Base-by-base conservation (phyloP, 345 rosid genomes). In the Aquilaria yunnanensis region DNA sequence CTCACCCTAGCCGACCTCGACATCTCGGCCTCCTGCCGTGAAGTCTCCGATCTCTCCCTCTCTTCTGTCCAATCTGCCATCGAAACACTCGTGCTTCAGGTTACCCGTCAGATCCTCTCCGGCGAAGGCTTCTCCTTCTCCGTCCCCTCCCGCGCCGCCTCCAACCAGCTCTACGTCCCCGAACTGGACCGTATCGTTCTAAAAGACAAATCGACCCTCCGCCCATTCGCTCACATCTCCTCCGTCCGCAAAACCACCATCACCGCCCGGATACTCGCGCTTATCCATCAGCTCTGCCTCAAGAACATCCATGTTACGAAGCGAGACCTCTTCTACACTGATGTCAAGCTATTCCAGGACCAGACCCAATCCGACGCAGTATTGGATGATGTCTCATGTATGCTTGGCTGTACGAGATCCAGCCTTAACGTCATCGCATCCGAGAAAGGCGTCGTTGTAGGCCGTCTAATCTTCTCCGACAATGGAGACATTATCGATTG, bases 151-250 rank as follows among this genome's bases (percentile, higher is more conserved):
- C 99, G 97, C 66, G 80, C 97, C 59, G 76, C 99, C 71, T 68
- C 95, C 65, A 94, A 94, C 66, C 99, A 94, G 74, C 95, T 90
- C 16, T 94, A 94, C 68, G 97, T 94, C 48, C 96, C 99, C 2
- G 96, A 94, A 77, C 97, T 94, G n/a, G 99, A 94, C 75, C 97
- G 99, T 32, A 94, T 94, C 58, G 99, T 94, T 43, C 60, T 94
- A 10, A 90, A 88, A 75, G 99, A 94, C 78, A 94, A 94, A 79
- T 80, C 86, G 33, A 88, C 99, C 73, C 75, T 88, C 70, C 98
- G 97, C 31, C 97, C 96, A 3, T 94, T 86, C 70, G 80, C 99
- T 5, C 67, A 87, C 72, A 79, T 81, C 58, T 82, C 95, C 62
- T 82, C 95, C 3, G 99, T 94, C 3, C 89, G 99, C 68, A 94